Percentiles rank a stretch among this genome's conserved stretches.
phyloP scores from a whole-genome alignment of 2,329 filamentous ascomycete species.

The Ceratocystis colombiana region DNA sequence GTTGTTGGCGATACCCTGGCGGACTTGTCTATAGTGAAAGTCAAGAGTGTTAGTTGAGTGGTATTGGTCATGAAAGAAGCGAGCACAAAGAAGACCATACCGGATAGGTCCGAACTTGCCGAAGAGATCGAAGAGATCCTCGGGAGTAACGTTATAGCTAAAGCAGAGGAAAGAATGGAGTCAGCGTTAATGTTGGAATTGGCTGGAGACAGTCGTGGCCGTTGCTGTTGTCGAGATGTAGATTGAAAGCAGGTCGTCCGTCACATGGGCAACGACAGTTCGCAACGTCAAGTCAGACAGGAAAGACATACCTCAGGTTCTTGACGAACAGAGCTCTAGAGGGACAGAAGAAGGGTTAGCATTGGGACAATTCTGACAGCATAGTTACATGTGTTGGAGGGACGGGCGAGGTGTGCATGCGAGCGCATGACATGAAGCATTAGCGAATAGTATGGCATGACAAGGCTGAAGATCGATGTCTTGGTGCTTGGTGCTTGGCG shows the following conservation, averaged over 20 bases:
- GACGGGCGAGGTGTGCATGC: neutral
- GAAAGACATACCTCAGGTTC: slow-evolving; percentile 74
- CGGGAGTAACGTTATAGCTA: slow-evolving; percentile 97
- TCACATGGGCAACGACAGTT: neutral
- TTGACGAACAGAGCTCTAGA: slow-evolving; percentile 97
- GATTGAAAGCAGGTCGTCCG: neutral
- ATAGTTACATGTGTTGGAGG: neutral
- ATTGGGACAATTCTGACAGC: neutral
- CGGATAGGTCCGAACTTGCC: slow-evolving; percentile 93
- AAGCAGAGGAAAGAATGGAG: slow-evolving; percentile 23
- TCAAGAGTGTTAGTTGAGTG: slow-evolving; percentile 9
- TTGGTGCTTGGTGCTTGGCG: neutral
- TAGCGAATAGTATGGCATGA: neutral
- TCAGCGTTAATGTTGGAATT: neutral
- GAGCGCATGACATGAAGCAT: neutral
- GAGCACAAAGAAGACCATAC: slow-evolving; percentile 44
- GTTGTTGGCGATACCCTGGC: slow-evolving; percentile 91
- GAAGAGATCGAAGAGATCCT: slow-evolving; percentile 98
- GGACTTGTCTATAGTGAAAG: slow-evolving; percentile 65
- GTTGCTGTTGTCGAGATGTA: neutral
- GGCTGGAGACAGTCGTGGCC: neutral
- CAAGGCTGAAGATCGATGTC: slow-evolving; percentile 6
- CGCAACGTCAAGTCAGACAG: neutral
- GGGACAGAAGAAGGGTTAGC: slow-evolving; percentile 23
- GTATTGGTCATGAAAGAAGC: too few relatives aligned